A percentile compares a stretch with the other conserved stretches of the same genome.
Evolutionary conservation across 2,329 filamentous ascomycete species (phyloP).

Genomic region (Penicillium freii): DNA sequence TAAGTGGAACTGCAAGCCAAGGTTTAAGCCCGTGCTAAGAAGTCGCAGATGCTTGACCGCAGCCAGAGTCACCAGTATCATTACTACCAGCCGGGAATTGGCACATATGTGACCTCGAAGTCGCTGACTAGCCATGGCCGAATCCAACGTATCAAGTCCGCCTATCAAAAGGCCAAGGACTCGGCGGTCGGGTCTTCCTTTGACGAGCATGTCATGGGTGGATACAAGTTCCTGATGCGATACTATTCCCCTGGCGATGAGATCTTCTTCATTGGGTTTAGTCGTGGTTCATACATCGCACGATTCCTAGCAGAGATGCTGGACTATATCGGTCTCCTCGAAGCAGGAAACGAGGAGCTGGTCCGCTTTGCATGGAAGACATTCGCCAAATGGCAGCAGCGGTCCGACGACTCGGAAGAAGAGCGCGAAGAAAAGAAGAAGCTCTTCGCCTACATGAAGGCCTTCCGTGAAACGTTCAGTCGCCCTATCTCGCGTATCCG

Average conservation of each 20-base stretch:
- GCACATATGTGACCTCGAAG: conserved; percentile 44
- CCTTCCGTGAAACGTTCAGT: conserved; percentile 77
- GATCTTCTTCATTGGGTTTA: conserved; percentile 74
- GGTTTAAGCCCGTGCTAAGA: not conserved
- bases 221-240: conserved; percentile 76
- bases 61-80: conserved; percentile 42
- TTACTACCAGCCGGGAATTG: conserved; percentile 47
- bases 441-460: conserved; percentile 72
- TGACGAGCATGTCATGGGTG: conserved; percentile 77
- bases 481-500: conserved; percentile 70
- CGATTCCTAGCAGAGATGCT: conserved; percentile 80
- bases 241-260: conserved; percentile 61
- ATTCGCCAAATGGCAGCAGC: conserved; percentile 45
- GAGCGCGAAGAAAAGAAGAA: conserved; percentile 38
- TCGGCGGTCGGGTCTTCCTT: conserved; percentile 78
- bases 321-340: conserved; percentile 75
- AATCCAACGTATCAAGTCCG: conserved; percentile 54
- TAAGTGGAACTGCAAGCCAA: conserved; percentile 23
- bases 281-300: conserved; percentile 69
- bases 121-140: conserved; percentile 36
- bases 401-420: conserved; percentile 29
- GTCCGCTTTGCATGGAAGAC: conserved; percentile 75
- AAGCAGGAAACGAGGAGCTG: conserved; percentile 82
- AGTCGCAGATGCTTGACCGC: conserved; percentile 41
- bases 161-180: conserved; percentile 52